A percentile compares a stretch with the other conserved stretches of the same genome.
phyloP scores from a whole-genome alignment of 176 grass and related monocot species.

The Carex parvula region DNA sequence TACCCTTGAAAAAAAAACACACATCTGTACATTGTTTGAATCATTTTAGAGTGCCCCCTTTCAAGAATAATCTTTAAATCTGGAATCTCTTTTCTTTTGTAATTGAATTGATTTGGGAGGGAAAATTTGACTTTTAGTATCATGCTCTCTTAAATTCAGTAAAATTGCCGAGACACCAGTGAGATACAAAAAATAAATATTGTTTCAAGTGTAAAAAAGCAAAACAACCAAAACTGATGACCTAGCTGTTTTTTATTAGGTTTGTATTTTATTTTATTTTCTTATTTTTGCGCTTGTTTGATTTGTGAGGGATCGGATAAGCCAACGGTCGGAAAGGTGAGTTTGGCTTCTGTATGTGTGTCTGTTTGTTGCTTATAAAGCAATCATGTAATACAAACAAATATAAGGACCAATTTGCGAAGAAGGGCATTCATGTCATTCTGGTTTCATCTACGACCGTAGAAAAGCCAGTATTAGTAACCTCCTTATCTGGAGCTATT shows the following conservation, averaged over 20 bases:
- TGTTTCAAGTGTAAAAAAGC: not conserved
- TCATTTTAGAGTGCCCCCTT: not conserved
- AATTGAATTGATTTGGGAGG: not conserved
- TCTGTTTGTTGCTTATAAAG: conserved; percentile 4
- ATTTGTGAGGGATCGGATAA: not conserved
- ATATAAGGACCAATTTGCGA: not conserved
- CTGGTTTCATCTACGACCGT: not conserved
- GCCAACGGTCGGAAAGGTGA: conserved; percentile 23
- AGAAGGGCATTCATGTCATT: not conserved
- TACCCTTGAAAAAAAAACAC: conserved; percentile 6
- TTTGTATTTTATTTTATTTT: conserved; percentile 9
- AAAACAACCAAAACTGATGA: not conserved
- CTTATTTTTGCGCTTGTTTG: not conserved
- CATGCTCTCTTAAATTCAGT: not conserved
- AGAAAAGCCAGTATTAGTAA: not conserved
- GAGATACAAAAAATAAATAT: not conserved
- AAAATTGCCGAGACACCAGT: not conserved
- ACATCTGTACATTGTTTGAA: conserved; percentile 23
- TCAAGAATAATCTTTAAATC: conserved; percentile 4
- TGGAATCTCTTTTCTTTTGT: not conserved
- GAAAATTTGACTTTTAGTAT: not conserved
- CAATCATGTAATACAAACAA: conserved; percentile 17
- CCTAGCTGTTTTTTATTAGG: not conserved
- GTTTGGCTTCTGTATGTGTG: not conserved
- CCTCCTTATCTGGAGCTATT: not conserved